Percentiles rank a stretch among this genome's conserved stretches.
phyloP scores from a whole-genome alignment of 768 basidiomycete species.

The Russula vinacea region DNA sequence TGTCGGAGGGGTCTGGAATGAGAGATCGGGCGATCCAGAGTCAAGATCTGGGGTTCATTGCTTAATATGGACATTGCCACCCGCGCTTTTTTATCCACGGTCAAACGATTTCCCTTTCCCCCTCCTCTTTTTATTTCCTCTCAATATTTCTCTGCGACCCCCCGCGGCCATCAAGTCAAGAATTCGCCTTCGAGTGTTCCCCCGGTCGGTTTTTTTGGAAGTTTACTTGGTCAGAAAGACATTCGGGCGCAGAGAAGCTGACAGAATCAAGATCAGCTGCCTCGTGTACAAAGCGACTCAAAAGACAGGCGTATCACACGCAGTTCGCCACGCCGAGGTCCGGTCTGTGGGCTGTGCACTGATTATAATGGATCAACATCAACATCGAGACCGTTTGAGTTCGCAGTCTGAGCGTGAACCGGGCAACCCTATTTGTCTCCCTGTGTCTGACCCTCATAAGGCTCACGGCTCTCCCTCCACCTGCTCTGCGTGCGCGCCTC shows the following conservation, averaged over 20 bases:
- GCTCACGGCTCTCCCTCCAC: conserved; percentile 8
- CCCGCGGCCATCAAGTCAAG: not conserved
- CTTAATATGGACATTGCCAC: conserved; percentile 9
- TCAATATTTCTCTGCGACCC: not conserved
- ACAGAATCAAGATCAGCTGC: conserved; percentile 15
- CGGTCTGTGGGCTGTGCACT: conserved; percentile 22
- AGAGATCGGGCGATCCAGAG: conserved; percentile 20
- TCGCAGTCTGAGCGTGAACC: conserved; percentile 24
- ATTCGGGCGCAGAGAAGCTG: conserved; percentile 20
- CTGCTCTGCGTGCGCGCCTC: not conserved
- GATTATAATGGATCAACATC: conserved; percentile 24
- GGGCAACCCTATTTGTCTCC: conserved; percentile 6
- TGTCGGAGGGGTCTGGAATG: conserved; percentile 4
- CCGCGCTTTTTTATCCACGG: conserved; percentile 7
- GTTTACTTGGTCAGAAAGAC: not conserved
- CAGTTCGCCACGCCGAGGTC: conserved; percentile 17
- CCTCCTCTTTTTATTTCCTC: not conserved
- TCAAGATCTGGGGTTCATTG: conserved; percentile 27
- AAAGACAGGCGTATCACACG: conserved; percentile 27
- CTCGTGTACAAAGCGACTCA: conserved; percentile 21
- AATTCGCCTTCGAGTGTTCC: not conserved
- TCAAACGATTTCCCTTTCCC: not conserved
- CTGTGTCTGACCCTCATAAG: conserved; percentile 20
- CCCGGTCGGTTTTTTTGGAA: not conserved
- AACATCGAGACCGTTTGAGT: conserved; percentile 24